These are phyloP conservation scores for Chamaenerion angustifolium DNA, from an alignment of 345 rosid species.

Conservation along the genomic window DNA sequence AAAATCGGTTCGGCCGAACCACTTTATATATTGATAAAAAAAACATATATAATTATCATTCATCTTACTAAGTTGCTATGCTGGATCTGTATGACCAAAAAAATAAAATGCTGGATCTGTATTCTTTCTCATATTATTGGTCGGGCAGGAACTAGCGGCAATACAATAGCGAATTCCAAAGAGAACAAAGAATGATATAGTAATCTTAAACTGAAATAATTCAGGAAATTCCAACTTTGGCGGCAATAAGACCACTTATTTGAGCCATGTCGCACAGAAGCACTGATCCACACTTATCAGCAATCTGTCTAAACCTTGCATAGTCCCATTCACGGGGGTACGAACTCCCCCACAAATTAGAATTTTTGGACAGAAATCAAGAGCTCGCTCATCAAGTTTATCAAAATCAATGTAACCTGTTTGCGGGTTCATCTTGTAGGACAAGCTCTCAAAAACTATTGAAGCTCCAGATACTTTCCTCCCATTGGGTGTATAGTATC, in stretches of 20 bases:
- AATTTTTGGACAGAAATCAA: conserved; percentile 73
- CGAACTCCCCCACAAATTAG: conserved; percentile 86
- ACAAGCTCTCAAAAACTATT: conserved; percentile 70
- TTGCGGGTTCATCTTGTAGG: conserved; percentile 63
- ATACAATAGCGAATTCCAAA: too few relatives aligned
- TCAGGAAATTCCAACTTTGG: too few relatives aligned
- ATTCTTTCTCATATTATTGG: too few relatives aligned
- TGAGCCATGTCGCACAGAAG: conserved; percentile 77
- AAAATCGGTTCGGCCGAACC: too few relatives aligned
- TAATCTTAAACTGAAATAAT: background rate
- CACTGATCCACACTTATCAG: conserved; percentile 62
- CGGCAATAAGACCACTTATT: conserved; percentile 72
- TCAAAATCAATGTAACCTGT: too few relatives aligned
- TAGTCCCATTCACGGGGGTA: conserved; percentile 77
- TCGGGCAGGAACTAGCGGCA: too few relatives aligned
- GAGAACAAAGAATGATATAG: conserved; percentile 1
- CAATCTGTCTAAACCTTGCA: conserved; percentile 64
- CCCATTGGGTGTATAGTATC: conserved; percentile 58
- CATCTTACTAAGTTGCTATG: too few relatives aligned
- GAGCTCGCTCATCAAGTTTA: conserved; percentile 73
- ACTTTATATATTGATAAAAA: too few relatives aligned
- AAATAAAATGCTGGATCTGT: too few relatives aligned
- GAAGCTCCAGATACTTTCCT: conserved; percentile 69
- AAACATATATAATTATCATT: too few relatives aligned
- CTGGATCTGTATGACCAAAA: too few relatives aligned